Conservation (phyloP, 306 rosid species). For the cucumber (Cucumis sativus) region DNA sequence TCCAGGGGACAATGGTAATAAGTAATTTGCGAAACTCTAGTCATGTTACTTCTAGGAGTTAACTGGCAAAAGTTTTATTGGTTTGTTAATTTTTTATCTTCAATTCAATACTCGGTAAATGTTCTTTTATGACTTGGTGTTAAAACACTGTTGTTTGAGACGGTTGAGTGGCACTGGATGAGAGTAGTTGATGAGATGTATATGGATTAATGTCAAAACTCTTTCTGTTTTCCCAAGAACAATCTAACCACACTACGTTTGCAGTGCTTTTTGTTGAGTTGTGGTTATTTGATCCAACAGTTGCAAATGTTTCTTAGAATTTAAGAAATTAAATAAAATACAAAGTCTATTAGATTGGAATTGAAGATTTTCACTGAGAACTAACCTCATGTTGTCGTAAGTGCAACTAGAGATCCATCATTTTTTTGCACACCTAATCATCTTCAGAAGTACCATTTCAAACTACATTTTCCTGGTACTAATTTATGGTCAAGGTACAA, state of each 20-base stretch:
- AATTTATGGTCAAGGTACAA: neutral
- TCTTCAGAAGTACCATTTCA: neutral
- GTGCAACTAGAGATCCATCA: neutral
- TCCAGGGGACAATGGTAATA: neutral
- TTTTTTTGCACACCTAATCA: neutral
- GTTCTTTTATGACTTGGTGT: neutral
- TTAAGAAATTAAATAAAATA: neutral
- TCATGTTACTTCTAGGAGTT: neutral
- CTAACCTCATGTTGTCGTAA: neutral
- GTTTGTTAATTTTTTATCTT: neutral
- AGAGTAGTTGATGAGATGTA: neutral
- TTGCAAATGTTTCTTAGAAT: too few relatives aligned
- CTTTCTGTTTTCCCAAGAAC: neutral
- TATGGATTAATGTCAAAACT: neutral
- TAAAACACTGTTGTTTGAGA: neutral
- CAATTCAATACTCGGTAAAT: neutral
- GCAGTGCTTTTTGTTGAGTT: neutral
- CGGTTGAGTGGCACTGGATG: neutral
- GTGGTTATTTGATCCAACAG: neutral
- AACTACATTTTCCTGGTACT: neutral
- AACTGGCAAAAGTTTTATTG: neutral
- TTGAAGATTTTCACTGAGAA: neutral
- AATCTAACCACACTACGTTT: neutral
- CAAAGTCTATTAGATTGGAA: neutral
- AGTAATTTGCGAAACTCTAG: neutral